Percentiles rank a stretch among this genome's conserved stretches.
phyloP scores from a whole-genome alignment of 2,329 filamentous ascomycete genomes.

The Colletotrichum sp. region DNA sequence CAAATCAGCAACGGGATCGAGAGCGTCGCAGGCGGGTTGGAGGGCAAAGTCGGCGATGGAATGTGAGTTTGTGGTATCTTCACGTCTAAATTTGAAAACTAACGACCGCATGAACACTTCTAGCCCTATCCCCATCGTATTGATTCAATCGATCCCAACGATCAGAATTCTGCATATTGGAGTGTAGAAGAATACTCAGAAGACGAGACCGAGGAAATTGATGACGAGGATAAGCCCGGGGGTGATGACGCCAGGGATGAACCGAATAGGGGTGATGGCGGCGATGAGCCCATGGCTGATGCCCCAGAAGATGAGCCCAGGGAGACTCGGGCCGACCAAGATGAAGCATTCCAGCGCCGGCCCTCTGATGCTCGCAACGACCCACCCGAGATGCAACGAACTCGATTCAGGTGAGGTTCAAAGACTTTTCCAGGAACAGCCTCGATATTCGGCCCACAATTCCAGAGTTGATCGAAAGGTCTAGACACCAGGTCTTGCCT shows the following conservation, averaged over 20 bases:
- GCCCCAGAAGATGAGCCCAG: background rate
- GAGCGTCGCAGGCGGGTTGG: background rate
- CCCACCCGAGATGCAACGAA: background rate
- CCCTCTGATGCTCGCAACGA: background rate
- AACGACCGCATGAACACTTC: background rate
- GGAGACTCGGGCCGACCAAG: accelerated
- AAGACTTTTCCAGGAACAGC: background rate
- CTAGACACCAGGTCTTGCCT: background rate
- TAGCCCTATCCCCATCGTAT: background rate
- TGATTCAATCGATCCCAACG: background rate
- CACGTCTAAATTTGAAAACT: background rate
- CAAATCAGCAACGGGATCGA: background rate
- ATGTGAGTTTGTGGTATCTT: background rate
- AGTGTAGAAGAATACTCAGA: background rate
- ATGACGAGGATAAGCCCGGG: background rate
- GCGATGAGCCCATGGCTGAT: background rate
- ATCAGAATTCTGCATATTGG: background rate
- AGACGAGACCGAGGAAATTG: background rate
- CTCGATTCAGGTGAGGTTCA: background rate
- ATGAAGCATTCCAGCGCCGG: background rate
- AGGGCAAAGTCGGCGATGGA: background rate
- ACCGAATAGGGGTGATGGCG: background rate
- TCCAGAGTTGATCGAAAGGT: background rate
- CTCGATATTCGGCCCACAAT: background rate
- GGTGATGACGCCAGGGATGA: background rate